phyloP scores from a whole-genome alignment of 371 early-diverging fungal genomes.

The Apophysomyces sp. region DNA sequence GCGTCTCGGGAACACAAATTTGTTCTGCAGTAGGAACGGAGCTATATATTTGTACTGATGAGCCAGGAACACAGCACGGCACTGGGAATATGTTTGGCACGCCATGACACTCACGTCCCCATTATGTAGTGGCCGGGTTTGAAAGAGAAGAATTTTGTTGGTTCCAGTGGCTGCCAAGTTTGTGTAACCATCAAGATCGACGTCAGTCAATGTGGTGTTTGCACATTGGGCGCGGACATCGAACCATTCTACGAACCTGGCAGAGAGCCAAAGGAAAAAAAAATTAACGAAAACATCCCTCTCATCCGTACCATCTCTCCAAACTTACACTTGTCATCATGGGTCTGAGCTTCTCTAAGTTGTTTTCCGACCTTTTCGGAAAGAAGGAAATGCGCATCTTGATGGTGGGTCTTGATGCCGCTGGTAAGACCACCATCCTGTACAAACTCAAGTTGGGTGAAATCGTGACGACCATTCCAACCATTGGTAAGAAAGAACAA shows the following conservation, averaged over 20 bases:
- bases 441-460: slow-evolving; percentile 87
- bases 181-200: neutral
- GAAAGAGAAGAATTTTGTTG: too few species aligned
- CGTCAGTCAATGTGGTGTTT: neutral
- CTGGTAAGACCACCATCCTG: slow-evolving; percentile 99
- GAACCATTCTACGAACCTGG: slow-evolving; percentile 3
- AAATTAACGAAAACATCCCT: slow-evolving; percentile 5
- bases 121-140: too few species aligned
- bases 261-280: slow-evolving; percentile 1
- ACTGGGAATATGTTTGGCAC: neutral
- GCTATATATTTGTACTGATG: slow-evolving; percentile 6
- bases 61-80: neutral
- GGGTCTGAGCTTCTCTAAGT: slow-evolving; percentile 49
- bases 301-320: slow-evolving; percentile 1
- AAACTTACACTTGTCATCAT: slow-evolving; percentile 20
- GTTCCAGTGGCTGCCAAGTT: too few species aligned
- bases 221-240: slow-evolving; percentile 2
- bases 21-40: slow-evolving; percentile 50
- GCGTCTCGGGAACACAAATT: slow-evolving; percentile 85
- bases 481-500: slow-evolving; percentile 48
- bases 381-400: slow-evolving; percentile 96
- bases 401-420: slow-evolving; percentile 96
- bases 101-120: neutral
- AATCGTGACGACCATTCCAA: slow-evolving; percentile 96
- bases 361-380: slow-evolving; percentile 58